These are phyloP conservation scores for Dioszegia aurantiaca DNA, from an alignment of 768 basidiomycete genomes.

Conservation along the genomic window DNA sequence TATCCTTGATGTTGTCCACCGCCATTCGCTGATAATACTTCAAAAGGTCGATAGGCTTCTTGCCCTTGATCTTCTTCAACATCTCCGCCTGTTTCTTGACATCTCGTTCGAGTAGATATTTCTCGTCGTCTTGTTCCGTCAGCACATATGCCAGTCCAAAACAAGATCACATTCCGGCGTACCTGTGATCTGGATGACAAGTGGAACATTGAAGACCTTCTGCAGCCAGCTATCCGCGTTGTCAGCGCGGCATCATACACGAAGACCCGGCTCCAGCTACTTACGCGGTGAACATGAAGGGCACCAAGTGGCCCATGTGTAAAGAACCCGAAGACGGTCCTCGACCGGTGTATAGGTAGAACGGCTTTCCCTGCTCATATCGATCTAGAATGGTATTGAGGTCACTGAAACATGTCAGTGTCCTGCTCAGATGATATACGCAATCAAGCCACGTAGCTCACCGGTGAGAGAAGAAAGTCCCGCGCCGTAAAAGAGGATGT, in stretches of 20 bases:
- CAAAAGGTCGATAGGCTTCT: slow-evolving; percentile 59
- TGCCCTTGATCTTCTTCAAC: slow-evolving; percentile 42
- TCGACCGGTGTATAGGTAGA: slow-evolving; percentile 95
- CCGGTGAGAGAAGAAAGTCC: slow-evolving; percentile 98
- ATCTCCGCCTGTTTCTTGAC: slow-evolving; percentile 45
- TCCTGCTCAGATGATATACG: slow-evolving; percentile 11
- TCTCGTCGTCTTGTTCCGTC: slow-evolving; percentile 99
- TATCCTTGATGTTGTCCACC: slow-evolving; percentile 83
- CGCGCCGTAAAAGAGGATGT: slow-evolving; percentile 80
- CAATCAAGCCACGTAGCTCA: slow-evolving; percentile 50
- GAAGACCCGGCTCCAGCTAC: slow-evolving; percentile 51
- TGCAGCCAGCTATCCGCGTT: slow-evolving; percentile 77
- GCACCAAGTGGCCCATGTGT: slow-evolving; percentile 97
- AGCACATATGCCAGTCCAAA: no score
- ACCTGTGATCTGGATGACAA: slow-evolving; percentile 96
- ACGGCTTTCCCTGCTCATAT: slow-evolving; percentile 94
- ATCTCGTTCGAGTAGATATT: slow-evolving; percentile 93
- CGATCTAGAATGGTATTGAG: slow-evolving; percentile 90
- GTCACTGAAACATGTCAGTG: no score
- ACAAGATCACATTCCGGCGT: no score
- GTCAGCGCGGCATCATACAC: no score
- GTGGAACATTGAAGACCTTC: slow-evolving; percentile 87
- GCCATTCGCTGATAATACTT: slow-evolving; percentile 76
- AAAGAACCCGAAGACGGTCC: slow-evolving; percentile 95
- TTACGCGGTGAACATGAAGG: slow-evolving; percentile 94